Base-by-base conservation (phyloP, 805 yeast species). In the Starmerella apis region DNA sequence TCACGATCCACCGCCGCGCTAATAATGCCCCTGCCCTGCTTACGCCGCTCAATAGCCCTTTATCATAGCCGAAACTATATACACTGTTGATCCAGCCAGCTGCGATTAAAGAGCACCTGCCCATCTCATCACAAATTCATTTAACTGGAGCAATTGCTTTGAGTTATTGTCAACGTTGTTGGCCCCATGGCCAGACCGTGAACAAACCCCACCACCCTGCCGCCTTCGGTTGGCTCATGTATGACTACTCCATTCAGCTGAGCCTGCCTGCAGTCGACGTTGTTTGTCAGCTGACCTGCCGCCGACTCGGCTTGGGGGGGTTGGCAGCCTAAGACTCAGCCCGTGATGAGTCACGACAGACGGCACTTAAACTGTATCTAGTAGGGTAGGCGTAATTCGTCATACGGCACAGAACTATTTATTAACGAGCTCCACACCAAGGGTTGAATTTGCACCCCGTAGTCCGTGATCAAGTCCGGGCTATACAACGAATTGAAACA, bases 361-460 rank as follows among this genome's bases (percentile, higher is more conserved):
- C 43, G 43, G 43, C 43, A 30, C 30, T 14, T 13, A 6, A 16
- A 11, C 30, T 14, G 20, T 24, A 24, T 24, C 30, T 23, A 4
- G 43, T 38, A n/a, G 30, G 19, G 43, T 38, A 11, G 28, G 43
- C 30, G 43, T 38, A 38, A 38, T 38, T 38, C 43, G 43, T 38
- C 43, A 38, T 38, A 22, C 43, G 43, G 19, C 43, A 18, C 28
- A 5, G 27, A 13, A 36, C 25, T 38, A 38, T 38, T 23, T 38
- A 38, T 38, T 38, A 37, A 19, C 11, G 11, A 14, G 22, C 30
- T n/a, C n/a, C 43, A n/a, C 28, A 23, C 30, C 22, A 23, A 19
- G 14, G 22, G 30, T 20, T 24, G 20, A 14, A 6, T 24, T 38
- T 24, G 20, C n/a, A 19, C 23, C 30, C 43, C 42, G 16, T 14